Conservation (phyloP, 2,329 filamentous ascomycete genomes). For the Aspergillus texensis region DNA sequence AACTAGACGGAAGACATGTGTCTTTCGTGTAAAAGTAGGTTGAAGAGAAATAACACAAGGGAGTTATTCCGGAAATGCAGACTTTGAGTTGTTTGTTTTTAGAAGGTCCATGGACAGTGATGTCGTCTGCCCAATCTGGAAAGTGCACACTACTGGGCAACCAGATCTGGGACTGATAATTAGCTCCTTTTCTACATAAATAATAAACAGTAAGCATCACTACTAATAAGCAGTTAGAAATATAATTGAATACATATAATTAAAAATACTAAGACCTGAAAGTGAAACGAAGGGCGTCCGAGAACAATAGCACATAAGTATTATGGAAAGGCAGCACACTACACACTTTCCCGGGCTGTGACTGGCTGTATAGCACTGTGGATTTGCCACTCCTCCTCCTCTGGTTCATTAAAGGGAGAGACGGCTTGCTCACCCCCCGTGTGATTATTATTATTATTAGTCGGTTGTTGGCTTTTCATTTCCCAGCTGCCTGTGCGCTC, state of each 20-base stretch:
- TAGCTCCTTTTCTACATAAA: not conserved
- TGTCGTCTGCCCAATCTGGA: not conserved
- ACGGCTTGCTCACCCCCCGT: constrained; percentile 18
- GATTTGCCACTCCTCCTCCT: constrained; percentile 40
- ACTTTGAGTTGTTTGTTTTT: not conserved
- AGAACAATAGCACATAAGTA: not conserved
- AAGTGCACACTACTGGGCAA: not conserved
- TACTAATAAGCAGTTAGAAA: not conserved
- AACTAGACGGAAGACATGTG: not conserved
- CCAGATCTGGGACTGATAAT: not conserved
- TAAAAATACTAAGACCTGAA: not conserved
- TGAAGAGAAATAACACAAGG: not conserved
- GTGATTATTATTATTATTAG: constrained; percentile 15
- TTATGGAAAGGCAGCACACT: constrained; percentile 19
- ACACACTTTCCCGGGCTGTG: constrained; percentile 53
- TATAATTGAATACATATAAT: not conserved
- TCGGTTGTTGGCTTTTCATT: constrained; percentile 44
- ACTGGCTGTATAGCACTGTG: constrained; percentile 47
- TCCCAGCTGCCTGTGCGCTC: constrained; percentile 63
- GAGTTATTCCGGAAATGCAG: not conserved
- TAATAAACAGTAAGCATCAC: not conserved
- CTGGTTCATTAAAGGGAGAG: constrained; percentile 51
- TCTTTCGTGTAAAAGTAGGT: not conserved
- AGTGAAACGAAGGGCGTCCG: not conserved
- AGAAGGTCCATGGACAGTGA: not conserved